phyloP scores from a whole-genome alignment of 257 asterid species.

The Nicotiana sylvestris region DNA sequence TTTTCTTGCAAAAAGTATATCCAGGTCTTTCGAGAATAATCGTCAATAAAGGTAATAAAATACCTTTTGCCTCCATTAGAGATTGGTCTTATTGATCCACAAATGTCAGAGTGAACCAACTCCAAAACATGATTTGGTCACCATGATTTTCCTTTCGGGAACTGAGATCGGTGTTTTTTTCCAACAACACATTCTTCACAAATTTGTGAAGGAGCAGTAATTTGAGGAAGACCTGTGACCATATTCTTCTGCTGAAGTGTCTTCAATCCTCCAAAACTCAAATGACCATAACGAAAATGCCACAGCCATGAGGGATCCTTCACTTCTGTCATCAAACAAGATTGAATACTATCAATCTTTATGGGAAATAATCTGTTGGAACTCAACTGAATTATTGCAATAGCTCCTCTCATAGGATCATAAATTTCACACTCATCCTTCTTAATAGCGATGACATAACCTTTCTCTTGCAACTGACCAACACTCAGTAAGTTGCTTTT shows the following conservation, averaged over 20 bases:
- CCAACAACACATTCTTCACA: background rate
- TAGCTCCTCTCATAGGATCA: background rate
- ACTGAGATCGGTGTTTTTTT: background rate
- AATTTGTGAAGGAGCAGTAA: background rate
- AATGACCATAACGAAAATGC: background rate
- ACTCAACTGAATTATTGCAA: background rate
- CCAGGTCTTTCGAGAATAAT: background rate
- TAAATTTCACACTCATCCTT: background rate
- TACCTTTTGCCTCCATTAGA: background rate
- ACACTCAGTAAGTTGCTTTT: no score
- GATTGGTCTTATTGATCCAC: background rate
- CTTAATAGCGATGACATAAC: no score
- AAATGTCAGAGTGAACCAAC: background rate
- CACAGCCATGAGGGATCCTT: constrained; percentile 1
- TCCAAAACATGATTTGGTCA: background rate
- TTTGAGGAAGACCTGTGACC: background rate
- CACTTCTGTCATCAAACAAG: background rate
- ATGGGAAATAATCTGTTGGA: background rate
- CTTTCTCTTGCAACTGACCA: no score
- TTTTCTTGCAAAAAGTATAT: background rate
- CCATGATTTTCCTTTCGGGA: background rate
- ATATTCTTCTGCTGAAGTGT: background rate
- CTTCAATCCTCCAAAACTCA: background rate
- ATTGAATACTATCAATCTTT: background rate
- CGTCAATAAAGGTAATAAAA: background rate